Evolutionary conservation across 179 eudicot genomes (phyloP), one percentile per base, ranked within the genome.

Genomic region (Spergularia azorica): DNA sequence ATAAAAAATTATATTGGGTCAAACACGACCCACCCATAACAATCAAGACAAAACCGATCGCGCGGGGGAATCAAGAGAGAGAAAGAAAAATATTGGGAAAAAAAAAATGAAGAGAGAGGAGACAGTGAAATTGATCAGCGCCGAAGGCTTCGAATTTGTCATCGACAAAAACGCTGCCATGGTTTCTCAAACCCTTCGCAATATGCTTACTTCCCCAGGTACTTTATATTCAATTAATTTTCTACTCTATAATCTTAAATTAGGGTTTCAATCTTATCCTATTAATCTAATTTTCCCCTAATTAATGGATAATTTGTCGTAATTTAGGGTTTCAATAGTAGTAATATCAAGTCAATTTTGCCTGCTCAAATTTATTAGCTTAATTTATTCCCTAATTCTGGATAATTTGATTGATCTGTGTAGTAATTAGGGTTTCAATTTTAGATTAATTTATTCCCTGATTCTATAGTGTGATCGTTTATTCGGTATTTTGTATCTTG

Each of bases 121-220:
- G 12, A 90, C 89, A 0, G 94, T 93, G 59, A 90, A 88, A 80
- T 77, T 93, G 84, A 88, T 93, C 41, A 93, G 97, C 87, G 90
- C 97, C 32, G 97, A 93, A 79, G 96, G 97, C 1, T 91, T 91
- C 79, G 97, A 91, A 80, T 93, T 93, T 80, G 77, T 93, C 9
- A 80, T 93, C 80, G 94, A 91, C 76, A 90, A 84, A 80, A 91
- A 86, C 71, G 97, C 97, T 14, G 97, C 97, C 67, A 93, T 93
- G 97, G 97, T 93, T 71, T 93, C 97, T 81, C 97, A 93, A 76
- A 90, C 94, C 79, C 91, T 93, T 54, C 87, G 97, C 62, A 93
- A 91, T 78, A 90, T 93, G 97, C 97, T 93, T 69, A 91, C 94
- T 63, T 93, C 97, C 57, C 94, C 97, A 76, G 97, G 97, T 93